Base-by-base conservation (phyloP, 495 filamentous ascomycete species). In the Penicillium tannophilum region DNA sequence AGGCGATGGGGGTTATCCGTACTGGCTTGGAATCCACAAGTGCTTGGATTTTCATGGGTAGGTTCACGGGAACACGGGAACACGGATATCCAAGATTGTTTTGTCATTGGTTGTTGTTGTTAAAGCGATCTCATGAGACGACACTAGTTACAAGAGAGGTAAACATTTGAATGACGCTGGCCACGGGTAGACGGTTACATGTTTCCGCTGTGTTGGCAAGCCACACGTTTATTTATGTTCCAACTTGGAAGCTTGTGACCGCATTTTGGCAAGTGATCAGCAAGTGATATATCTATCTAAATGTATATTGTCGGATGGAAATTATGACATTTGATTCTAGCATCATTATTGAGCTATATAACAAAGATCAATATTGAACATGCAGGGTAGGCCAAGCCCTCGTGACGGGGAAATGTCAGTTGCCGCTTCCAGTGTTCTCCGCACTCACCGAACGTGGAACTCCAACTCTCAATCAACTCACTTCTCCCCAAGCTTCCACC, bases 401-500 rank as follows among this genome's bases (percentile, higher is more conserved):
- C n/a, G 41, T 35, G 26, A 47, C 30, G 17, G 24, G 46, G 47
- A 30, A 49, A 49, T 33, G 20, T 45, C 44, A 4, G 20, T 26
- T 47, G 44, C 44, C 44, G 44, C 44, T 24, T 47, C 24, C 23
- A 14, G 11, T 49, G 19, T 28, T 49, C 46, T 49, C 46, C 46
- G 46, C 46, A 39, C 47, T 31, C 47, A 31, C 47, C 24, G 47
- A 28, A 28, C 5, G 8, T 49, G 7, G 24, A 47, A 28, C 55
- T 59, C 54, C 50, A 50, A 28, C 44, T 50, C 35, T 47, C 7
- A 23, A 6, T 19, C 5, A 20, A 16, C 52, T 19, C 36, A 33
- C 19, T 49, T 43, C 24, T 19, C 46, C 33, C 6, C 55, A 24
- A 31, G 0, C 23, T 31, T 41, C 33, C 55, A 52, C 26, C 52